phyloP scores from a whole-genome alignment of 2,329 filamentous ascomycete species.

The Pyrenochaeta sp. region DNA sequence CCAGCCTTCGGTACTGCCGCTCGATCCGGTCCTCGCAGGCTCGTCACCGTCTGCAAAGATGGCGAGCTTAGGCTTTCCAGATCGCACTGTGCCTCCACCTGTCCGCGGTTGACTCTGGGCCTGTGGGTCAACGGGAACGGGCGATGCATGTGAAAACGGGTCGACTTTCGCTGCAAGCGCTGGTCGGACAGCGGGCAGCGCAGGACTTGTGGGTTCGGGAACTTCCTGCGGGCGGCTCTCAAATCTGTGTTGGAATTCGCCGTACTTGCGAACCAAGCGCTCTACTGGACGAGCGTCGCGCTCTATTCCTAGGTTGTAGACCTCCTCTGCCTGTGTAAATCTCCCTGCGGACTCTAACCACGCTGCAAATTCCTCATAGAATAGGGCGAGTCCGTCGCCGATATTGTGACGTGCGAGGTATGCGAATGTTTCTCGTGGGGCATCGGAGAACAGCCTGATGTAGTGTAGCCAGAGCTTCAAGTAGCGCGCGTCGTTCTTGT shows the following conservation, averaged over 20 bases:
- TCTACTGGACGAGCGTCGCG: constrained; percentile 84
- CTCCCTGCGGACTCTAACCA: constrained; percentile 87
- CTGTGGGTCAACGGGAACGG: constrained; percentile 70
- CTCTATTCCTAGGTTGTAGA: constrained; percentile 90
- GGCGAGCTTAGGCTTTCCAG: constrained; percentile 80
- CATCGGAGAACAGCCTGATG: constrained; percentile 89
- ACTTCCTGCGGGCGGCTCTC: constrained; percentile 70
- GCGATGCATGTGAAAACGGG: constrained; percentile 68
- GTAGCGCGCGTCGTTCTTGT: constrained; percentile 95
- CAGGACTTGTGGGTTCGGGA: constrained; percentile 81
- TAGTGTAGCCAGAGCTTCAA: constrained; percentile 94
- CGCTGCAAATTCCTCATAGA: constrained; percentile 95
- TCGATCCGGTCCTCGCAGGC: constrained; percentile 61
- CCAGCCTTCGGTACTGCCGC: constrained; percentile 77
- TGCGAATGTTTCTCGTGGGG: constrained; percentile 90
- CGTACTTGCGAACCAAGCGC: constrained; percentile 85
- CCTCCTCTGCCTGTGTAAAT: constrained; percentile 92
- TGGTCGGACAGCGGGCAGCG: constrained; percentile 81
- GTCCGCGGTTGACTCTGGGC: constrained; percentile 57
- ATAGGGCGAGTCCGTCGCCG: constrained; percentile 85
- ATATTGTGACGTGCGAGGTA: constrained; percentile 90
- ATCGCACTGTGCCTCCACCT: constrained; percentile 64
- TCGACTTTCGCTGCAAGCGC: constrained; percentile 87
- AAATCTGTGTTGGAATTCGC: constrained; percentile 84
- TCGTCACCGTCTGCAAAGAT: constrained; percentile 85